These are phyloP conservation scores for Cochlearia excelsa DNA, from an alignment of 345 rosid species.

Conservation along the genomic window DNA sequence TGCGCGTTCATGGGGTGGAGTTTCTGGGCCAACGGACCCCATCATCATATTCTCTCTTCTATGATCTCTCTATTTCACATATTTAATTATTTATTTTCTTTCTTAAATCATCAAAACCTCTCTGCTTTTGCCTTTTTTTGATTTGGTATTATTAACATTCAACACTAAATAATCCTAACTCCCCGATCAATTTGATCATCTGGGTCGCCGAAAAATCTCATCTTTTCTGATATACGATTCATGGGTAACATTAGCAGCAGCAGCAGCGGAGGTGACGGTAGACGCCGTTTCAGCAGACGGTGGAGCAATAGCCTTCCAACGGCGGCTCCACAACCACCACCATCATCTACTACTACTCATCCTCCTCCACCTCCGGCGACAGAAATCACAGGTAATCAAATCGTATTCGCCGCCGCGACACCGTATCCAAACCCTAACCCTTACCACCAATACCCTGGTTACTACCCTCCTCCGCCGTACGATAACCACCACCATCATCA, in stretches of 20 bases:
- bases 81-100: too few species aligned
- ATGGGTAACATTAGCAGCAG: slow-evolving; percentile 72
- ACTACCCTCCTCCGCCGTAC: slow-evolving; percentile 29
- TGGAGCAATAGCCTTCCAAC: slow-evolving; percentile 42
- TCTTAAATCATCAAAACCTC: too few species aligned
- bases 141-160: too few species aligned
- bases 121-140: too few species aligned
- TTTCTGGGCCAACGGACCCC: too few species aligned
- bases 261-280: slow-evolving; percentile 51
- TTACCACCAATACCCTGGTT: slow-evolving; percentile 52
- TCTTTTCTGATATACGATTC: slow-evolving; percentile 9
- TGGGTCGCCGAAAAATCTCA: background rate
- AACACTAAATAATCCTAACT: background rate
- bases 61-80: too few species aligned
- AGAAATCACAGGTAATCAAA: slow-evolving; percentile 39
- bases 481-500: background rate
- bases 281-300: slow-evolving; percentile 52
- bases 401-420: slow-evolving; percentile 66
- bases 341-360: slow-evolving; percentile 29
- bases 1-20: too few species aligned
- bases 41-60: too few species aligned
- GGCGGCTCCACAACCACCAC: slow-evolving; percentile 33
- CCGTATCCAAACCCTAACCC: slow-evolving; percentile 55
- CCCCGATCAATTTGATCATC: slow-evolving; percentile 22
- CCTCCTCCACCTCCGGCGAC: slow-evolving; percentile 39